Base-by-base conservation (phyloP, 2,329 filamentous ascomycete species). In the Peltaster fructicola region DNA sequence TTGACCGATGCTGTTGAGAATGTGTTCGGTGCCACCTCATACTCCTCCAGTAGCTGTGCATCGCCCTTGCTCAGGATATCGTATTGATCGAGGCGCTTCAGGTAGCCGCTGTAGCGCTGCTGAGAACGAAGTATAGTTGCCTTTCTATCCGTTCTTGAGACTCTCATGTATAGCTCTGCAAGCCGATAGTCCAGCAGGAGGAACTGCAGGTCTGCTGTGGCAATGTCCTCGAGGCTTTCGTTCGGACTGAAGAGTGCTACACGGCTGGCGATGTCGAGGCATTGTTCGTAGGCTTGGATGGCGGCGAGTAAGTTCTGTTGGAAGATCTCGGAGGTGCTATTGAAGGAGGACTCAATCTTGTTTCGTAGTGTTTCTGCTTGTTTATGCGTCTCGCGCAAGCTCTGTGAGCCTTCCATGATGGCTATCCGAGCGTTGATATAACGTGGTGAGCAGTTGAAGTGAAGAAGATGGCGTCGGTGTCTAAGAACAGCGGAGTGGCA, bases 161-260 rank as follows among this genome's bases (percentile, higher is more conserved):
- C 61, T 37, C 68, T 73, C 41, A 80, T 70, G 17, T 75, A 57
- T 8, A 93, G 63, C 44, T 92, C 82, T 16, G 82, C 85, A 26
- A 88, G 58, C 42, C 74, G 68, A 50, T 73, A 81, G 50, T 76
- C 65, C 33, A 84, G 66, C 12, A 81, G 64, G 32, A 98, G 64
- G 49, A 85, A 77, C 54, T 81, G 80, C 15, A 98, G 56, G 43
- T 91, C 74, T n/a, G 65, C 63, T 1, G 85, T 90, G 8, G 78
- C 61, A 15, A 93, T 57, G 53, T 98, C 88, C 33, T 98, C 88
- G 18, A 85, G 53, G 1, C 68, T 65, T 51, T 98, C 88, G 52
- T 98, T 98, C 17, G 72, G 63, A 38, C 81, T 92, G 63, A 95
- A 95, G 26, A 98, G 60, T 1, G 78, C 74, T 14, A 88, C 60